phyloP scores from a whole-genome alignment of 2,329 filamentous ascomycete species.

The Penicillium sp. region DNA sequence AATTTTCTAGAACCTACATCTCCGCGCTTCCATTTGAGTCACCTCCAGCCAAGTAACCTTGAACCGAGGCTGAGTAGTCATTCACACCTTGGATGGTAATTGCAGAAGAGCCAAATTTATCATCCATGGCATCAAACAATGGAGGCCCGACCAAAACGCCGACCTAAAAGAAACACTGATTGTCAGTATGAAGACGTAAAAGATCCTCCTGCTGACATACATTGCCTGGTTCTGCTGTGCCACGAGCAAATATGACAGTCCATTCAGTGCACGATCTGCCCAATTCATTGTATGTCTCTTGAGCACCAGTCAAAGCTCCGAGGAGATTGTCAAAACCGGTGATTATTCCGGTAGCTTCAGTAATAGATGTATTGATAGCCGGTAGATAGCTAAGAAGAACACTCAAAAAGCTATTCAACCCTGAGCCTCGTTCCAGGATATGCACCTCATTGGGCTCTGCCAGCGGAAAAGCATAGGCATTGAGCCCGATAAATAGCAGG shows the following conservation, averaged over 20 bases:
- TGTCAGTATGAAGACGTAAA: neutral
- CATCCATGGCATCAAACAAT: slow-evolving; percentile 26
- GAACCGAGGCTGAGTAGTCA: slow-evolving; percentile 26
- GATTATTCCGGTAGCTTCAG: neutral
- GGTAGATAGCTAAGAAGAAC: slow-evolving; percentile 3
- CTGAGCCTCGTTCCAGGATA: neutral
- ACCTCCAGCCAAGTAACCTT: slow-evolving; percentile 28
- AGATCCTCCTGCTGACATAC: neutral
- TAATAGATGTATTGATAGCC: neutral
- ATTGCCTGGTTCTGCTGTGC: slow-evolving; percentile 30
- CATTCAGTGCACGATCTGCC: slow-evolving; percentile 21
- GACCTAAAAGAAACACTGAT: neutral
- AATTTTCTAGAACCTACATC: slow-evolving; percentile 14
- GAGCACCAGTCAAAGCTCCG: slow-evolving; percentile 16
- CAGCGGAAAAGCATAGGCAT: neutral
- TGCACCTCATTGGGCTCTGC: neutral
- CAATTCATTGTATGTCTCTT: slow-evolving; percentile 26
- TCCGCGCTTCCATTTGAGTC: slow-evolving; percentile 23
- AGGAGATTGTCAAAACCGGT: slow-evolving; percentile 18
- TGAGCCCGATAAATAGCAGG: neutral
- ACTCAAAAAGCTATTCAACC: slow-evolving; percentile 2
- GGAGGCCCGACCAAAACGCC: slow-evolving; percentile 23
- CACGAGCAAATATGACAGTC: slow-evolving; percentile 29
- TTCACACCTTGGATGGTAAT: slow-evolving; percentile 31
- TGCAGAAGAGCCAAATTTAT: slow-evolving; percentile 14